Evolutionary conservation across 192 early-diverging fungal species (phyloP), one percentile per base, ranked within the genome.

Genomic region (Coemansia sp.): DNA sequence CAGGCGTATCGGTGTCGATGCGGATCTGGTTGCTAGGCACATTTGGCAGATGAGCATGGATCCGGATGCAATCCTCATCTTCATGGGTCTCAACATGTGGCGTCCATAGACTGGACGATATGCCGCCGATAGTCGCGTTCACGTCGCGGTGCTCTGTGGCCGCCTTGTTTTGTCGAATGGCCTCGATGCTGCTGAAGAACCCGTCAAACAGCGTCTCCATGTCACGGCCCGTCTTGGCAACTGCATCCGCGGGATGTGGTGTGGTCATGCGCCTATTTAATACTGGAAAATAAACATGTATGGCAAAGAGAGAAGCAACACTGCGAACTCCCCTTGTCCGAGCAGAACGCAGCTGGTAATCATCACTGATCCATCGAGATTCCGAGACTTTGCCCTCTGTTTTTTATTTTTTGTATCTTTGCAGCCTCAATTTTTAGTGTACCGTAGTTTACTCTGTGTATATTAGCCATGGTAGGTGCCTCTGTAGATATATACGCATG

Each of bases 151-250:
- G 47, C 7, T 38, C 59, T 3, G 55, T 19, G 8, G 55, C 24
- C 4, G 38, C 45, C 22, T 41, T 62, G 59, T 65, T 55, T 24
- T 69, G 64, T 2, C 79, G 66, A 64, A 82, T 62, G 5, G 61
- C 23, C 57, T 75, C 79, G 64, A 82, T 75, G 63, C 79, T 69
- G 49, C 65, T 57, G 45, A 82, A 82, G 64, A 82, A 82, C 43
- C 73, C 62, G 61, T 64, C 51, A 57, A 82, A 75, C 53, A 82
- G 64, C 57, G 60, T 22, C 19, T 67, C 73, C 73, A 82, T 76
- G 37, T 82, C 79, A 10, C 63, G 39, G 45, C 70, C 70, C 1
- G 79, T 59, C 63, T 57, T 75, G n/a, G 39, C 62, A 19, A 71
- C 63, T 14, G 61, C 65, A 43, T 22, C 23, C 3, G 54, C 15